A percentile compares a stretch with the other conserved stretches of the same genome.
Conservation (phyloP, 345 rosid genomes). For the Lenwebbia sp. region DNA sequence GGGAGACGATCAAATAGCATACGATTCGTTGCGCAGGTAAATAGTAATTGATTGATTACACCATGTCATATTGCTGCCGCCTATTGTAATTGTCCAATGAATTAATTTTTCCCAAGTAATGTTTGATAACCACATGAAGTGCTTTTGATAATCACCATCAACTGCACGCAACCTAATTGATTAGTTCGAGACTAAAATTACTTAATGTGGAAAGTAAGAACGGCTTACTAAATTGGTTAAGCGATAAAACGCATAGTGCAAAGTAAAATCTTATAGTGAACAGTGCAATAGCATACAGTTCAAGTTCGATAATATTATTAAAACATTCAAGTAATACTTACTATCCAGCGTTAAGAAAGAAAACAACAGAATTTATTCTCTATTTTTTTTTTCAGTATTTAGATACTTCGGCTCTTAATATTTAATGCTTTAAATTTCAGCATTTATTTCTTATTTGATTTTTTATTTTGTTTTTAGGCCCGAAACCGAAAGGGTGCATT, state of each 20-base stretch:
- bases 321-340: background rate
- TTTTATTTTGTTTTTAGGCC: too few relatives aligned
- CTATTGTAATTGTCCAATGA: background rate
- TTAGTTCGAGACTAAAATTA: background rate
- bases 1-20: background rate
- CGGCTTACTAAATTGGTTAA: background rate
- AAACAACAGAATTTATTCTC: background rate
- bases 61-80: background rate
- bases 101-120: background rate
- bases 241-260: background rate
- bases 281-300: too few relatives aligned
- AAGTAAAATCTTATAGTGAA: background rate
- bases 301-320: background rate
- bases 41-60: background rate
- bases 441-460: background rate
- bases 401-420: background rate
- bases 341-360: background rate
- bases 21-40: background rate
- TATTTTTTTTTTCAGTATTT: background rate
- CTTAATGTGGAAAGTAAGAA: background rate
- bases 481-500: background rate
- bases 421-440: background rate
- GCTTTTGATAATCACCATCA: background rate
- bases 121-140: background rate
- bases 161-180: background rate